These are phyloP conservation scores for Cladosporium velox DNA, from an alignment of 2,329 filamentous ascomycete genomes.

Conservation along the genomic window DNA sequence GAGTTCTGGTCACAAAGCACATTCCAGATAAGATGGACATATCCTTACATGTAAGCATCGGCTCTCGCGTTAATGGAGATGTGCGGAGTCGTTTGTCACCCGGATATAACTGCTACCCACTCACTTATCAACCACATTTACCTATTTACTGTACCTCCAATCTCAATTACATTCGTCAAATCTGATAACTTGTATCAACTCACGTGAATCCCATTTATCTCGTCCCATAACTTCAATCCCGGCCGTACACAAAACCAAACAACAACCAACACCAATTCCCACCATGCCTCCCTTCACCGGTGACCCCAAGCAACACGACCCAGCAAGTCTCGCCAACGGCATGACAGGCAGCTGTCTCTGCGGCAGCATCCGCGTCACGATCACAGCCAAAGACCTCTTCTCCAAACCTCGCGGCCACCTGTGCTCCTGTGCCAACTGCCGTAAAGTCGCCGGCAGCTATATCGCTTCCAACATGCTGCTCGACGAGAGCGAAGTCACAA, in stretches of 20 bases:
- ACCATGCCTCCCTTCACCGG: conserved; percentile 40
- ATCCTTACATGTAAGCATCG: background rate
- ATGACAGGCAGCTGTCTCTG: conserved; percentile 50
- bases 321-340: conserved; percentile 37
- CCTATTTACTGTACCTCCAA: background rate
- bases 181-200: background rate
- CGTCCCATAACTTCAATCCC: background rate
- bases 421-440: conserved; percentile 56
- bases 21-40: background rate
- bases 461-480: conserved; percentile 46
- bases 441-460: conserved; percentile 51
- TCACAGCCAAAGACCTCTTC: conserved; percentile 52
- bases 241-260: no score
- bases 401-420: conserved; percentile 48
- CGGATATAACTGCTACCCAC: background rate
- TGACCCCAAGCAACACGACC: conserved; percentile 43
- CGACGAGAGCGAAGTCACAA: conserved; percentile 48
- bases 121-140: background rate
- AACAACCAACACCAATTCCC: background rate
- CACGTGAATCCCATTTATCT: background rate
- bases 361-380: conserved; percentile 51
- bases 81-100: background rate
- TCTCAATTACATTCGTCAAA: background rate
- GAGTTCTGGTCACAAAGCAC: background rate
- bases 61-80: background rate